Evolutionary conservation across 2,329 filamentous ascomycete species (phyloP), one percentile per base, ranked within the genome.

Genomic region (Cladophialophora immunda): DNA sequence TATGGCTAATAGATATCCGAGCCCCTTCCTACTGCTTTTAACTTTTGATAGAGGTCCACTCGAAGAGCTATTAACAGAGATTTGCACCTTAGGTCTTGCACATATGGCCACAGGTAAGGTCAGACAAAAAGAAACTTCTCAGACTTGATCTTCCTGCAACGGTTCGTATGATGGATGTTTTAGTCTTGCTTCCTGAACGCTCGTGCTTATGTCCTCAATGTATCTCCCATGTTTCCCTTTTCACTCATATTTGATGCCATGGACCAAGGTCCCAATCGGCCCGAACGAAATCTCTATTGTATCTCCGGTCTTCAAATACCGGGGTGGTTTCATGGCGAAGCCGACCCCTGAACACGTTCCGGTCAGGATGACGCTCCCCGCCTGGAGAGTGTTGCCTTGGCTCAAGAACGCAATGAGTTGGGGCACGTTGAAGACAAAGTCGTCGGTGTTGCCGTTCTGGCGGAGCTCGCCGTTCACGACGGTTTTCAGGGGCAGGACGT

Each of bases 211-310:
- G 2, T 13, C 32, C 32, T 34, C 32, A 34, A 11, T 34, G 13
- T 34, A 7, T 11, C 9, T 34, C 13, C 32, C 32, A 30, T 30
- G 4, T 4, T 30, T 4, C 32, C 7, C 6, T 5, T 34, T 34
- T 34, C 45, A 52, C 45, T 52, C 45, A 13, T 52, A 52, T 19
- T 52, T 52, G 45, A 52, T 52, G 6, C 45, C 45, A n/a, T 78
- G 84, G 45, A 82, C 76, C 68, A 84, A 71, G 0, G 82, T 84
- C n/a, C 82, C 83, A 55, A 84, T 78, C 17, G 82, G 82, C 53
- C 80, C 70, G 64, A 84, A 75, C 76, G 84, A 81, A 6, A 84
- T 81, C 0, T 78, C 75, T 68, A 85, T 83, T 66, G 77, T 75
- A 70, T 80, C 78, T 2, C 75, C 76, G 56, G 78, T 62, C 11